These are phyloP conservation scores for Colletotrichum filicis DNA, from an alignment of 2,329 filamentous ascomycete species.

Conservation along the genomic window DNA sequence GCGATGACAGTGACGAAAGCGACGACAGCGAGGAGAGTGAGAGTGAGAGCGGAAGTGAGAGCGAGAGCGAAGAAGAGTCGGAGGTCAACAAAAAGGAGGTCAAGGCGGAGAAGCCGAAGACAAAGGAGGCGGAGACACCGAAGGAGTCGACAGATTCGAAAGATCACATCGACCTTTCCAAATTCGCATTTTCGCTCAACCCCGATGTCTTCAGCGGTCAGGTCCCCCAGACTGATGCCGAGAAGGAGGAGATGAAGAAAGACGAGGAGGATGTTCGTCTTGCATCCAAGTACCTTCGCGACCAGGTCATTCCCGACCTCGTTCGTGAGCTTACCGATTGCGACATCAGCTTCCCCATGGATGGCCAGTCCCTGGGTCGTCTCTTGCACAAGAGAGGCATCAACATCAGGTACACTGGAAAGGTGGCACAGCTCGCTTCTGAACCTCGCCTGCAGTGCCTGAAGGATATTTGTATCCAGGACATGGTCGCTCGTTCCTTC, in stretches of 20 bases:
- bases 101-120: slow-evolving; percentile 37
- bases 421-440: slow-evolving; percentile 76
- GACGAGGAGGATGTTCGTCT: slow-evolving; percentile 91
- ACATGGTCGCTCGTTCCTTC: slow-evolving; percentile 95
- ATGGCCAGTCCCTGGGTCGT: slow-evolving; percentile 89
- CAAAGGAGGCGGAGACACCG: slow-evolving; percentile 47
- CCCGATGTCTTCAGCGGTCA: slow-evolving; percentile 97
- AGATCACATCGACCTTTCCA: slow-evolving; percentile 84
- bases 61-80: slow-evolving; percentile 50
- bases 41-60: slow-evolving; percentile 48
- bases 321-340: slow-evolving; percentile 89
- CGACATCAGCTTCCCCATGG: slow-evolving; percentile 98
- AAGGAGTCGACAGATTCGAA: slow-evolving; percentile 45
- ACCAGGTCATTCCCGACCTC: slow-evolving; percentile 84
- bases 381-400: slow-evolving; percentile 97
- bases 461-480: slow-evolving; percentile 81
- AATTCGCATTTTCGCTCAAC: slow-evolving; percentile 90
- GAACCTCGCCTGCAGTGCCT: slow-evolving; percentile 81
- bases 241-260: slow-evolving; percentile 83
- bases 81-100: slow-evolving; percentile 42
- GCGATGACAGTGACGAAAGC: slow-evolving; percentile 39
- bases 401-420: slow-evolving; percentile 95
- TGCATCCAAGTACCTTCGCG: slow-evolving; percentile 81
- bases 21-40: slow-evolving; percentile 39
- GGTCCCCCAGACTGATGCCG: slow-evolving; percentile 86